These are phyloP conservation scores for Paramecium primaurelia DNA, from an alignment of 73 alveolate genomes.

Conservation along the genomic window DNA sequence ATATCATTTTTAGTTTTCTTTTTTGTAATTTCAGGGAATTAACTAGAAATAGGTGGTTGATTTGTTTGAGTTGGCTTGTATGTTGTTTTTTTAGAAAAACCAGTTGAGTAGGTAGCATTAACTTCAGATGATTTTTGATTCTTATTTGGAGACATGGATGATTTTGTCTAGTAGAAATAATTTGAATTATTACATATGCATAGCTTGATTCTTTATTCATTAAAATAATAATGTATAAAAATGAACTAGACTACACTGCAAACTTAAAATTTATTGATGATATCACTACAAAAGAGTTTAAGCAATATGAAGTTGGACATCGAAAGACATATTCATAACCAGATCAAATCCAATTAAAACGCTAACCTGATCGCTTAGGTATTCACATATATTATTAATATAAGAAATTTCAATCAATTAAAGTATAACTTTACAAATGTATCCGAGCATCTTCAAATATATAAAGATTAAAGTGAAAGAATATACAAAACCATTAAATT, in stretches of 20 bases:
- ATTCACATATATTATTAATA: not conserved
- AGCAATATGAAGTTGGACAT: not conserved
- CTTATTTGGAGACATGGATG: conserved; percentile 18
- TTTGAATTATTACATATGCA: conserved; percentile 25
- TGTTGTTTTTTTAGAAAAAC: conserved; percentile 6
- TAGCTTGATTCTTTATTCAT: conserved; percentile 15
- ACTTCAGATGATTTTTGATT: not conserved
- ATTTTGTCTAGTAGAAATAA: not conserved
- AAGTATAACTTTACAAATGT: not conserved
- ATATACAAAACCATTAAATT: not conserved
- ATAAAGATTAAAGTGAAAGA: not conserved
- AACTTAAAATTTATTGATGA: not conserved
- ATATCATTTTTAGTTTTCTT: not conserved
- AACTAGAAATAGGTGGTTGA: not conserved
- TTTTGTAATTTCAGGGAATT: conserved; percentile 7
- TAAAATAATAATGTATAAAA: not conserved
- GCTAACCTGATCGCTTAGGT: conserved; percentile 31
- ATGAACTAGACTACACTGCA: not conserved
- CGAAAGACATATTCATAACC: not conserved
- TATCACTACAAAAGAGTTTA: not conserved
- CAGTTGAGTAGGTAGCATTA: not conserved
- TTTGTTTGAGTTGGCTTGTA: not conserved
- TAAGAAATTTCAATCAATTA: not conserved
- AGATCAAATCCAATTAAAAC: not conserved
- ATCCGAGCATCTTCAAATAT: conserved; percentile 12